A percentile compares a stretch with the other conserved stretches of the same genome.
Conservation (phyloP, 2,329 filamentous ascomycete species). For the Pseudogymnoascus sp. region DNA sequence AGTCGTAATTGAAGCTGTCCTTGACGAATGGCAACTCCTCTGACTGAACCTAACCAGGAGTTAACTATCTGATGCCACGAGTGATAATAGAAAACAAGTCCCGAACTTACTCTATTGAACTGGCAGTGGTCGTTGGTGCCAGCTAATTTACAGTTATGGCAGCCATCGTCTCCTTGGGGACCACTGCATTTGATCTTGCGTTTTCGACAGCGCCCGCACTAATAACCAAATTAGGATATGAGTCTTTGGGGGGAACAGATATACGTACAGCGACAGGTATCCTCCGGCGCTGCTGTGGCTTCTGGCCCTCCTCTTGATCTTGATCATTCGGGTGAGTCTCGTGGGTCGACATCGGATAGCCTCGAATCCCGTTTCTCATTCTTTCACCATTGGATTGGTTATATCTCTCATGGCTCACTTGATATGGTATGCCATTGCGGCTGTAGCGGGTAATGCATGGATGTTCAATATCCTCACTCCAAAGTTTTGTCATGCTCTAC, state of each 20-base stretch:
- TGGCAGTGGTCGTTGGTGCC: slow-evolving; percentile 61
- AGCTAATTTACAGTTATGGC: slow-evolving; percentile 73
- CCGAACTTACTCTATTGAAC: slow-evolving; percentile 65
- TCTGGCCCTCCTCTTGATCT: slow-evolving; percentile 23
- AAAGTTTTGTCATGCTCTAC: slow-evolving; percentile 5
- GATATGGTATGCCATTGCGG: slow-evolving; percentile 23
- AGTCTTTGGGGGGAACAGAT: slow-evolving; percentile 16
- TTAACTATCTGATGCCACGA: not conserved
- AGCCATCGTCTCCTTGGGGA: slow-evolving; percentile 74
- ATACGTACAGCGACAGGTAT: slow-evolving; percentile 46
- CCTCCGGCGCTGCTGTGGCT: slow-evolving; percentile 32
- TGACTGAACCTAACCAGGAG: not conserved
- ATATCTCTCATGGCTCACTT: slow-evolving; percentile 27
- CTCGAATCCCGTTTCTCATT: slow-evolving; percentile 18
- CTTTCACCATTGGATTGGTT: slow-evolving; percentile 17
- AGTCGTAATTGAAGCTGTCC: slow-evolving; percentile 22
- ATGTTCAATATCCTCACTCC: slow-evolving; percentile 22
- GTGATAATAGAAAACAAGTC: not conserved
- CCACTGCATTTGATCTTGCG: slow-evolving; percentile 94
- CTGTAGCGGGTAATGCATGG: slow-evolving; percentile 23
- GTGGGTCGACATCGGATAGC: slow-evolving; percentile 18
- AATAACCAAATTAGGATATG: not conserved
- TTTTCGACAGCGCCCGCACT: slow-evolving; percentile 88
- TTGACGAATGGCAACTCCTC: slow-evolving; percentile 24
- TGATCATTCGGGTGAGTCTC: slow-evolving; percentile 22